Conservation (phyloP, 192 early-diverging fungal species). For the Coemansia sp. region DNA sequence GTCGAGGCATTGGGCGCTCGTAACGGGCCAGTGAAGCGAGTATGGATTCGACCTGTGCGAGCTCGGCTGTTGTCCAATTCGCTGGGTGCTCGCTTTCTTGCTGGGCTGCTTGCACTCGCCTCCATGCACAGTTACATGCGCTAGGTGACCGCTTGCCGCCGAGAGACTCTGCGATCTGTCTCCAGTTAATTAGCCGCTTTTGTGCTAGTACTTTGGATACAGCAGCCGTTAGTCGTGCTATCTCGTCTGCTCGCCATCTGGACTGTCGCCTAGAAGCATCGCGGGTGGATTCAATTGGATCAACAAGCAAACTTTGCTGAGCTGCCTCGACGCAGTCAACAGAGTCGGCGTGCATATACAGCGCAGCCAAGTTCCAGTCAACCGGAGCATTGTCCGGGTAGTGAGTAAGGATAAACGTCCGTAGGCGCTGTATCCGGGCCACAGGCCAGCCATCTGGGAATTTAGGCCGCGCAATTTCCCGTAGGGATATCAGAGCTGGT, state of each 20-base stretch:
- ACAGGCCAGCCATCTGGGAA: background rate
- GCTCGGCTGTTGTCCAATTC: background rate
- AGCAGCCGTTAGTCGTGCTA: background rate
- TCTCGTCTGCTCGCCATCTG: slow-evolving; percentile 7
- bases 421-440: slow-evolving; percentile 1
- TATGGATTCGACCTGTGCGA: background rate
- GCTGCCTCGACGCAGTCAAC: slow-evolving; percentile 3
- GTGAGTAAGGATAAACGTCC: background rate
- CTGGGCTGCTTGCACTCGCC: background rate
- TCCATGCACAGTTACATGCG: background rate
- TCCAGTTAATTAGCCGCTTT: background rate
- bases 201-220: background rate
- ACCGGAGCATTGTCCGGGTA: background rate
- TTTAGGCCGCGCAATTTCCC: background rate
- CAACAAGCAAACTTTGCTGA: background rate
- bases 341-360: slow-evolving; percentile 7
- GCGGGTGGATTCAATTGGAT: background rate
- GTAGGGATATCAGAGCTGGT: background rate
- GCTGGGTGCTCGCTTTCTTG: background rate
- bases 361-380: slow-evolving; percentile 3
- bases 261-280: slow-evolving; percentile 3
- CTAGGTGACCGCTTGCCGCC: slow-evolving; percentile 8
- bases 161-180: background rate
- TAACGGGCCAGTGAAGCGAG: background rate
- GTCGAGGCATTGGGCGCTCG: background rate